These are phyloP conservation scores for Boeremia lycopersici DNA, from an alignment of 2,329 filamentous ascomycete species.

Conservation along the genomic window DNA sequence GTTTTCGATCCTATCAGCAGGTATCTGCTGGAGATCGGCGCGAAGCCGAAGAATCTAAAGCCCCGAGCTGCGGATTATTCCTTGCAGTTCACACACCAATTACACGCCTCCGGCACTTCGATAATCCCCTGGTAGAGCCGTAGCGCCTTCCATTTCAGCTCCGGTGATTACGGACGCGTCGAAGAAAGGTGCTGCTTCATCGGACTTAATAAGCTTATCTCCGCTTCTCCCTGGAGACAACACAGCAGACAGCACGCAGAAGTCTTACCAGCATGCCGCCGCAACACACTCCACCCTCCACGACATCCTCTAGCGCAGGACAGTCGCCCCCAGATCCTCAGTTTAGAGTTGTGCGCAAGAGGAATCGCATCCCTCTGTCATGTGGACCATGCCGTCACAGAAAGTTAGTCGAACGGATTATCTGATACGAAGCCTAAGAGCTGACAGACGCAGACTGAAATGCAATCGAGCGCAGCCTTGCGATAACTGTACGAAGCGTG, in stretches of 20 bases:
- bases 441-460: constrained; percentile 67
- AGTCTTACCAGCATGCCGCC: constrained; percentile 65
- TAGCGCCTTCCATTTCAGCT: background rate
- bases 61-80: constrained; percentile 23
- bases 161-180: background rate
- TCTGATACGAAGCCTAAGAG: constrained; percentile 22
- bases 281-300: constrained; percentile 70
- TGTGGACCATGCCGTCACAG: constrained; percentile 89
- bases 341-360: constrained; percentile 86
- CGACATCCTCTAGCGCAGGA: constrained; percentile 74
- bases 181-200: background rate
- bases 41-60: constrained; percentile 37
- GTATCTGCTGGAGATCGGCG: constrained; percentile 39
- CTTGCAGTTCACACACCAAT: constrained; percentile 6
- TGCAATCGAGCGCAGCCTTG: constrained; percentile 91
- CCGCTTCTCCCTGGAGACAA: constrained; percentile 19
- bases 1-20: constrained; percentile 24
- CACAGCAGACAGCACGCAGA: background rate
- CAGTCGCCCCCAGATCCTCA: constrained; percentile 86
- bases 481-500: constrained; percentile 92
- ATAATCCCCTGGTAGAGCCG: background rate
- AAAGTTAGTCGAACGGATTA: constrained; percentile 66
- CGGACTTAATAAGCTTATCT: constrained; percentile 36
- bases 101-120: background rate
- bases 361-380: constrained; percentile 89